Evolutionary conservation across 1,139 yeast species (phyloP), one percentile per base, ranked within the genome.

Genomic region (Spathaspora sp.): DNA sequence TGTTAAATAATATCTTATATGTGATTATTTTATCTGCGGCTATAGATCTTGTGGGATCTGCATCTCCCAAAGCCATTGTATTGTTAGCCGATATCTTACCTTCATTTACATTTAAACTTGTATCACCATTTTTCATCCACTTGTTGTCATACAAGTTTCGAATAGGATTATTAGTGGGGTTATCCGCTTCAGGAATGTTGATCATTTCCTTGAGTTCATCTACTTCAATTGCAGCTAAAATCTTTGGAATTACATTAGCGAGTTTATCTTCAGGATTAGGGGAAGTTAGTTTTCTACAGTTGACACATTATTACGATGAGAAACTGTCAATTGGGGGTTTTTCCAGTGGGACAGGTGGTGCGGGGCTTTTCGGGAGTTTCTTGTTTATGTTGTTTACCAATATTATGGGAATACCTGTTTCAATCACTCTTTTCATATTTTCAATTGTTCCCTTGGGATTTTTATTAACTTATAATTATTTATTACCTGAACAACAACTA

Each of bases 331-430:
- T 93, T 41, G 83, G 87, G 42, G 97, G 96, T 0, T 93, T 95
- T 80, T 86, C 96, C 33, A 80, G 90, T 11, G 99, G 99, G 0
- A 93, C 98, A 0, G 98, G 98, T 0, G 95, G 89, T 10, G 98
- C 99, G 0, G 98, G 98, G 0, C 64, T 91, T 2, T 77, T 81
- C 17, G 99, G 98, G 0, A 84, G 95, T 56, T 72, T 72, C 48
- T 46, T 68, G 31, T 74, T 69, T 50, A 56, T 74, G 67, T 41
- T 72, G n/a, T 49, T 74, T 53, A 74, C 79, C 20, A 72, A 69
- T 47, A 48, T 74, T 10, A 36, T 72, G 18, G 65, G 67, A 0
- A 50, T 73, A 13, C 51, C 57, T 11, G 72, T 68, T 7, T 61
- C 68, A 61, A 17, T 59, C 10, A 67, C 67, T 2, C 56, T 74